These are phyloP conservation scores for Leptographium lundbergii DNA, from an alignment of 2,329 filamentous ascomycete species.

Conservation along the genomic window DNA sequence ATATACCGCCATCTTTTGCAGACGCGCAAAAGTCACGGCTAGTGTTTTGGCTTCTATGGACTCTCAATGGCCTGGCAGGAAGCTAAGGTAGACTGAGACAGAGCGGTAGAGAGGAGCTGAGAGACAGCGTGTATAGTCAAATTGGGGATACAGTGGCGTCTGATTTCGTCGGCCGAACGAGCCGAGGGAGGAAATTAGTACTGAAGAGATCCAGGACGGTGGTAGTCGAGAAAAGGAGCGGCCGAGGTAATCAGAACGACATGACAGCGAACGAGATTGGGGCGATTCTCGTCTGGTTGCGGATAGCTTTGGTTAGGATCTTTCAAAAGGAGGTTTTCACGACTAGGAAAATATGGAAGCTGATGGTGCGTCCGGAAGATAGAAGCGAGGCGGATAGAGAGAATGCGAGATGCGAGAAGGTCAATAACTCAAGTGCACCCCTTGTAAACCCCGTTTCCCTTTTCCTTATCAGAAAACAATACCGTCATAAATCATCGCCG, in stretches of 20 bases:
- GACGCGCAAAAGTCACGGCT: neutral
- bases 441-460: constrained; percentile 3
- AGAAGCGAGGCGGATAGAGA: constrained; percentile 12
- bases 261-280: constrained; percentile 8
- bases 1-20: neutral
- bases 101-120: neutral
- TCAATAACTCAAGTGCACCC: constrained; percentile 29
- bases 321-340: constrained; percentile 17
- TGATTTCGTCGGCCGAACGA: neutral
- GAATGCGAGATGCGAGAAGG: constrained; percentile 11
- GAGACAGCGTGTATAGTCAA: neutral
- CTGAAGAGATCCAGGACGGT: neutral
- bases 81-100: neutral
- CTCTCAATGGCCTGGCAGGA: neutral
- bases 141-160: neutral
- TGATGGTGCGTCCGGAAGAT: constrained; percentile 14
- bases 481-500: constrained; percentile 13
- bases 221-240: neutral
- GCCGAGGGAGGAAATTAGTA: neutral
- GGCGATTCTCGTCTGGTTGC: constrained; percentile 11
- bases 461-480: constrained; percentile 6
- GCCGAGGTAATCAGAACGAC: neutral
- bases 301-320: constrained; percentile 10
- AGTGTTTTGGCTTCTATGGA: neutral
- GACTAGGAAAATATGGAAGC: constrained; percentile 17